Evolutionary conservation across 164 flowering plant genomes (phyloP).

Genomic region (Echeveria elegans): DNA sequence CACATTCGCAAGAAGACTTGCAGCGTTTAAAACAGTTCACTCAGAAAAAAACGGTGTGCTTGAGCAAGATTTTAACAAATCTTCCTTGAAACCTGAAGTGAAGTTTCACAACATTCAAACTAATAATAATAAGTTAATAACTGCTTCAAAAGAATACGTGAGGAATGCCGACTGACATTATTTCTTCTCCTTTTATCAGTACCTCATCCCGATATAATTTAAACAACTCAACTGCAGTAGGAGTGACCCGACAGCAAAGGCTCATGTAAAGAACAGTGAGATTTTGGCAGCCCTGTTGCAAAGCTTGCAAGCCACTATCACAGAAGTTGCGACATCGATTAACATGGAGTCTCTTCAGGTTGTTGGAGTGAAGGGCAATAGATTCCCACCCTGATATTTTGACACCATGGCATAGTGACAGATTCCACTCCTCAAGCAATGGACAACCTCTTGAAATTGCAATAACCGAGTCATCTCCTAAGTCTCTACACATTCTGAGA

Average conservation of each 20-base stretch:
- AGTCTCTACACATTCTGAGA: conserved; percentile 40
- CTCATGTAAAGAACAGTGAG: conserved; percentile 38
- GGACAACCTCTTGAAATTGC: conserved; percentile 72
- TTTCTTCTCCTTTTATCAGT: conserved; percentile 36
- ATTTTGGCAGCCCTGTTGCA: conserved; percentile 47
- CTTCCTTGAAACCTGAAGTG: too few species aligned
- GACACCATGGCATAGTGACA: conserved; percentile 47
- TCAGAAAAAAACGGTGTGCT: too few species aligned
- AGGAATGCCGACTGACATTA: conserved; percentile 25
- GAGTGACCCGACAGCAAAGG: conserved; percentile 20
- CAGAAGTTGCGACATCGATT: conserved; percentile 50
- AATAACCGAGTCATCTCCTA: conserved; percentile 36
- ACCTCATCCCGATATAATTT: conserved; percentile 35
- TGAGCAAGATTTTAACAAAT: too few species aligned
- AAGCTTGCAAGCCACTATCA: conserved; percentile 44
- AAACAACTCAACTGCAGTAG: conserved; percentile 39
- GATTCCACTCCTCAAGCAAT: conserved; percentile 51
- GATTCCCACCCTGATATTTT: conserved; percentile 50
- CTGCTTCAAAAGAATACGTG: conserved; percentile 17
- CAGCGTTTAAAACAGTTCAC: too few species aligned
- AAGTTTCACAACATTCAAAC: too few species aligned
- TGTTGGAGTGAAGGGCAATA: conserved; percentile 40
- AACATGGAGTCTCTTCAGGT: conserved; percentile 56
- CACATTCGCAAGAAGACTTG: too few species aligned
- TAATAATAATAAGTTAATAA: too few species aligned